Percentiles rank a stretch among this genome's conserved stretches.
phyloP scores from a whole-genome alignment of 2,329 filamentous ascomycete genomes.

The Ceratocystis destructans region DNA sequence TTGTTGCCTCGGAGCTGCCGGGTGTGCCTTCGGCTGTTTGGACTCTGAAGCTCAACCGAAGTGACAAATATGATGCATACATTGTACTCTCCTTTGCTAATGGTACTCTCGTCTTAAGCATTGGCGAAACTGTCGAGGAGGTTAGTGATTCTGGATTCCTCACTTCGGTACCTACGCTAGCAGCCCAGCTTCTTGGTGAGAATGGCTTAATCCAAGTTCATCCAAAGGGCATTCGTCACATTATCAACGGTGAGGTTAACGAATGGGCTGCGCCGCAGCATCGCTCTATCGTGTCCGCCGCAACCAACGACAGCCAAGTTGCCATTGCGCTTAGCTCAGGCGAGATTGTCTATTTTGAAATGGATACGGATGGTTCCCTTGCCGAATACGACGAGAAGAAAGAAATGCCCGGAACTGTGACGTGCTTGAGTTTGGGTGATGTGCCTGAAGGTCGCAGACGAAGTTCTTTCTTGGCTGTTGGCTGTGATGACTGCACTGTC shows the following conservation, averaged over 20 bases:
- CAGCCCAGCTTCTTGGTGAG: conserved; percentile 86
- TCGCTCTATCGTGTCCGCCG: conserved; percentile 84
- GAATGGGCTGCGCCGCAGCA: conserved; percentile 92
- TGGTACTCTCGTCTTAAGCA: conserved; percentile 80
- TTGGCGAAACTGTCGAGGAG: conserved; percentile 93
- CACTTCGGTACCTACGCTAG: conserved; percentile 74
- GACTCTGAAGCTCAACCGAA: conserved; percentile 75
- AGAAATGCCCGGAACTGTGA: conserved; percentile 90
- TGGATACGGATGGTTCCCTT: conserved; percentile 79
- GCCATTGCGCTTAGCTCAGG: conserved; percentile 88
- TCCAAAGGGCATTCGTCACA: conserved; percentile 88
- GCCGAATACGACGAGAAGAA: conserved; percentile 92
- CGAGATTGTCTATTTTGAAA: conserved; percentile 96
- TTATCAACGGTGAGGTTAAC: conserved; percentile 64
- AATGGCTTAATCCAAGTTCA: conserved; percentile 89
- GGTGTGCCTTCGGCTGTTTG: conserved; percentile 84
- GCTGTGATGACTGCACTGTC: conserved; percentile 92
- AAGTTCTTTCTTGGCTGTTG: conserved; percentile 88
- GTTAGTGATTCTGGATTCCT: conserved; percentile 89
- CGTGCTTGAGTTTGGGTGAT: conserved; percentile 81
- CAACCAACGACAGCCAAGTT: conserved; percentile 86
- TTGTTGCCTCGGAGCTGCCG: conserved; percentile 84
- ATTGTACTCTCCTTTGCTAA: conserved; percentile 91
- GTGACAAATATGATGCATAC: conserved; percentile 81
- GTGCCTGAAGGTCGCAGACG: conserved; percentile 80